phyloP scores from a whole-genome alignment of 2,329 filamentous ascomycete genomes.

The Ophiognomonia clavigignenti-juglandacearum region DNA sequence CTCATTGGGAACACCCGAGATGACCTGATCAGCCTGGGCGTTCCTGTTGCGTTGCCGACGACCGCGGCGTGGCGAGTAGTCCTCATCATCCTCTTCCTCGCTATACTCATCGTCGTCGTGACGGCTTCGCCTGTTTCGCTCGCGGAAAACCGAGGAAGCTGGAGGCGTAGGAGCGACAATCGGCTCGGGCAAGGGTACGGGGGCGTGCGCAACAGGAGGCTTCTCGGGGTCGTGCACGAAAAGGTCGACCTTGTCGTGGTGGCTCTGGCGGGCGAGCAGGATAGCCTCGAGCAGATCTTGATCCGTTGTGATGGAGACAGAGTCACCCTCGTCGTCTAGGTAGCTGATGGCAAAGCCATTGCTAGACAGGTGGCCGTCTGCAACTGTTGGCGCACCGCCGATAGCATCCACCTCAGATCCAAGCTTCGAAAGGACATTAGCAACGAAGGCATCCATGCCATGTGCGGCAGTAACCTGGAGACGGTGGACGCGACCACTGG shows the following conservation, averaged over 20 bases:
- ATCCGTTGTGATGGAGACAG: conserved; percentile 93
- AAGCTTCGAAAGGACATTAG: conserved; percentile 76
- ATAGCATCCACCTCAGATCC: conserved; percentile 77
- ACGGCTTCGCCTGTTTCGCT: conserved; percentile 41
- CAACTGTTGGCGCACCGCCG: conserved; percentile 72
- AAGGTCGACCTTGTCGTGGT: conserved; percentile 89
- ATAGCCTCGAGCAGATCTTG: conserved; percentile 90
- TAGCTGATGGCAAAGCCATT: conserved; percentile 91
- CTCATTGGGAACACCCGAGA: conserved; percentile 90
- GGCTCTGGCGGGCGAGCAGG: conserved; percentile 69
- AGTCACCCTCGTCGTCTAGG: conserved; percentile 93
- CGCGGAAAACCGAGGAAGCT: conserved; percentile 43
- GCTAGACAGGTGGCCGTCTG: conserved; percentile 71
- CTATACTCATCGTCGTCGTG: conserved; percentile 48
- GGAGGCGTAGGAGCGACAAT: conserved; percentile 39
- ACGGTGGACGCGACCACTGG: conserved; percentile 88
- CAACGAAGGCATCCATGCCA: conserved; percentile 75
- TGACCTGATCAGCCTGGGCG: conserved; percentile 60
- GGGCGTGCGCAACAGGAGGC: conserved; percentile 66
- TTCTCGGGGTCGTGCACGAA: conserved; percentile 93
- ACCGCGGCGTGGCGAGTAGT: conserved; percentile 35
- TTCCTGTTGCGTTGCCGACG: conserved; percentile 32
- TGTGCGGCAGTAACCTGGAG: conserved; percentile 78
- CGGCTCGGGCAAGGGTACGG: conserved; percentile 39
- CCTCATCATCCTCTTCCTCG: conserved; percentile 39